Percentiles rank a stretch among this genome's conserved stretches.
Conservation (phyloP, 257 asterid genomes). For the Fraxinus pennsylvanica region DNA sequence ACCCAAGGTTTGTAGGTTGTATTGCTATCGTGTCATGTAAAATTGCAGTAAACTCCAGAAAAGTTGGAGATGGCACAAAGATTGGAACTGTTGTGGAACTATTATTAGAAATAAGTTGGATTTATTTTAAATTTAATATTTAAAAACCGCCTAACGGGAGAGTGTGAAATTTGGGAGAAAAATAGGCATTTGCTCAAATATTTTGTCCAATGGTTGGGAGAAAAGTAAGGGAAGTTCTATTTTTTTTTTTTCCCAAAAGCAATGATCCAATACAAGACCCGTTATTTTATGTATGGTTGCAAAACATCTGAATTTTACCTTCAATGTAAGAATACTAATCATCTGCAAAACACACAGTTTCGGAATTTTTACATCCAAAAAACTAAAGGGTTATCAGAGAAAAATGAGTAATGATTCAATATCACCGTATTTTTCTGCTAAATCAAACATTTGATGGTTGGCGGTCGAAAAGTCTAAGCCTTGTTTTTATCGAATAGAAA, state of each 20-base stretch:
- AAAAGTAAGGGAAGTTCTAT: background rate
- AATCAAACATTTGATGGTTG: background rate
- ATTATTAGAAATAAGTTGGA: background rate
- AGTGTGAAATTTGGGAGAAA: conserved; percentile 29
- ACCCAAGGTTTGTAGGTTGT: background rate
- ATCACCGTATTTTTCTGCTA: background rate
- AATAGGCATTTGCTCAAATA: background rate
- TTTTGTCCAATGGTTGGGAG: conserved; percentile 10
- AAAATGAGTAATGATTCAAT: background rate
- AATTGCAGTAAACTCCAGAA: background rate
- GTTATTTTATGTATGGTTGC: conserved; percentile 5
- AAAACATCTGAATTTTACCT: background rate
- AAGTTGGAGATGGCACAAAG: background rate
- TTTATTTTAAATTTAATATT: background rate
- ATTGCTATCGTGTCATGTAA: background rate
- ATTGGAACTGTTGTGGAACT: background rate
- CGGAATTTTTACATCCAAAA: background rate
- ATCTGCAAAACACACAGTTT: background rate
- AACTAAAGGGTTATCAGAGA: no score
- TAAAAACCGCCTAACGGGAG: background rate
- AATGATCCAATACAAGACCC: background rate
- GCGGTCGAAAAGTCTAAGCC: background rate
- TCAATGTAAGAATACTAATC: background rate
- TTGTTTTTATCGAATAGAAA: background rate
- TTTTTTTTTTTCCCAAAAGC: background rate